Conservation (phyloP, 768 basidiomycete species). For the Boletus subcaerulescens region DNA sequence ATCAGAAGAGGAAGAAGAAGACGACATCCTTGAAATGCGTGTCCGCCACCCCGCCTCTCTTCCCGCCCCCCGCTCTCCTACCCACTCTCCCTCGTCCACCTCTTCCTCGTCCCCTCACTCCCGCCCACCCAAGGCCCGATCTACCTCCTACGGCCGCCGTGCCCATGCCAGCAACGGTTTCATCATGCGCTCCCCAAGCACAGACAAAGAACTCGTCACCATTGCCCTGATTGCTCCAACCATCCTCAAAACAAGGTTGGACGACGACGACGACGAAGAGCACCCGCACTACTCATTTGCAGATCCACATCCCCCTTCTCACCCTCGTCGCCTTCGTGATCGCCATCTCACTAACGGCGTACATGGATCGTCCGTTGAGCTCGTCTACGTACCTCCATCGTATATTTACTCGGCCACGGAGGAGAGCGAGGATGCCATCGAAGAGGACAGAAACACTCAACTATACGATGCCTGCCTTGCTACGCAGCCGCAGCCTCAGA, state of each 20-base stretch:
- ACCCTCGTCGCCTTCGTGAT: constrained; percentile 2
- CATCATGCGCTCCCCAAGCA: constrained; percentile 33
- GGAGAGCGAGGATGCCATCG: constrained; percentile 18
- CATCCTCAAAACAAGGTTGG: constrained; percentile 75
- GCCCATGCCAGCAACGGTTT: constrained; percentile 42
- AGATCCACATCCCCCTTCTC: constrained; percentile 11
- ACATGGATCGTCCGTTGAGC: constrained; percentile 56
- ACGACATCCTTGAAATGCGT: constrained; percentile 67
- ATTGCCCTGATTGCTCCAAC: constrained; percentile 79
- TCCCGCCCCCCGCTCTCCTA: constrained; percentile 34
- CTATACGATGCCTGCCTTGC: constrained; percentile 15
- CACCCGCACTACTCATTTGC: constrained; percentile 9
- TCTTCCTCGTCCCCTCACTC: constrained; percentile 23
- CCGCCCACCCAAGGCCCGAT: constrained; percentile 30
- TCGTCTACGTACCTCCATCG: constrained; percentile 67
- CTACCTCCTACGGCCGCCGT: constrained; percentile 26
- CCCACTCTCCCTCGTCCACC: constrained; percentile 34
- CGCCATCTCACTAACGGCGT: constrained; percentile 18
- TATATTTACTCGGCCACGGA: constrained; percentile 25
- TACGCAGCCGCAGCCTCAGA: constrained; percentile 14
- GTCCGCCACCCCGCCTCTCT: constrained; percentile 25
- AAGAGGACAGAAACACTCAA: constrained; percentile 18
- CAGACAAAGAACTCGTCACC: constrained; percentile 56
- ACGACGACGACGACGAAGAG: constrained; percentile 50
- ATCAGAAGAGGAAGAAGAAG: constrained; percentile 43